Base-by-base conservation (phyloP, 768 basidiomycete genomes). In the Termitomyces eurrhizus region DNA sequence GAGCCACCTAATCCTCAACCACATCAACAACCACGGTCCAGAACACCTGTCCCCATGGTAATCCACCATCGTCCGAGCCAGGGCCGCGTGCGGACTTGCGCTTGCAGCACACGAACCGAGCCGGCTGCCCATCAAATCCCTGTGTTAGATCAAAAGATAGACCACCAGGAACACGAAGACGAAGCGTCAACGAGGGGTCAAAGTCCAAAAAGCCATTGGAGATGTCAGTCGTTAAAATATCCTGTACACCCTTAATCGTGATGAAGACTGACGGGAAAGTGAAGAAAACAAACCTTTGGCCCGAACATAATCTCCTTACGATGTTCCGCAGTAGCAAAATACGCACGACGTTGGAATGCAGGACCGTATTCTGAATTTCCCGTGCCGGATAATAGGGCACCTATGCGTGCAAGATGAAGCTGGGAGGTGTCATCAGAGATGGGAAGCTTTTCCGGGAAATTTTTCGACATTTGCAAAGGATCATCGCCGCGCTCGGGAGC, bases 121-220 rank as follows among this genome's bases (percentile, higher is more conserved):
- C 91, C 0, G 92, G 93, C 73, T 95, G 94, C 24, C 92, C 90
- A 66, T 96, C 93, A 95, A 95, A 98, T 68, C 96, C 96, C 66
- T 83, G 79, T 70, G 89, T 81, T 41, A 97, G 74, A 69, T 93
- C 90, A 67, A 97, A 93, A 0, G 83, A 83, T 24, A 96, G 73
- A 0, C 92, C 90, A 11, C 89, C 93, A 0, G 95, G 94, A 2
- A 98, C 78, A 32, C 85, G 82, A 2, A 98, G 78, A 32, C 85
- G 82, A 3, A 95, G 77, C 29, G 84, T 78, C 42, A 91, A 79
- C 21, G 77, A 77, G 7, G 85, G 89, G 48, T 75, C 76, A 68
- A 93, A 93, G 57, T 84, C 83, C 56, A 93, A 80, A 68, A 90
- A 95, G 8, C 91, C 89, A 69, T 94, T 93, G 70, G 90, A 93